Conservation (phyloP, 2,329 filamentous ascomycete species). For the Ophiostoma perfectum region DNA sequence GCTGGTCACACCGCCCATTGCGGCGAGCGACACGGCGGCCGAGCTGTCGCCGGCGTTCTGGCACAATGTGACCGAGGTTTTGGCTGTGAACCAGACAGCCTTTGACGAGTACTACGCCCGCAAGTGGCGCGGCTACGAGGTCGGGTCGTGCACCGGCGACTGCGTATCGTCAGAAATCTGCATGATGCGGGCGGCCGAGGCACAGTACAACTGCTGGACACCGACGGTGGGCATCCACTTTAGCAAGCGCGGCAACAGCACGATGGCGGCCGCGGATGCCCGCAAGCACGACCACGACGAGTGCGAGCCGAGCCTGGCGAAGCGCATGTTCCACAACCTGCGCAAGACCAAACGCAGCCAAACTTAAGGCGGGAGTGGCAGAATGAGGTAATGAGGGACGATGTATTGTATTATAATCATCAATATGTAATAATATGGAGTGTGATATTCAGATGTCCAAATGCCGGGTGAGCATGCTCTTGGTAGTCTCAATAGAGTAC, state of each 20-base stretch:
- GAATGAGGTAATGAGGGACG: not conserved
- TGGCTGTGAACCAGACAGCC: not conserved
- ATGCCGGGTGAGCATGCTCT: not conserved
- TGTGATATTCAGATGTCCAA: too few relatives aligned
- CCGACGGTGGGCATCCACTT: slow-evolving; percentile 7
- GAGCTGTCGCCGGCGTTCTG: not conserved
- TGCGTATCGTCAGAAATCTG: not conserved
- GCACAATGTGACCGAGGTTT: not conserved
- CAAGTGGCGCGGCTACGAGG: slow-evolving; percentile 1
- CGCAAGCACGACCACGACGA: slow-evolving; percentile 8
- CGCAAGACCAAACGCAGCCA: not conserved
- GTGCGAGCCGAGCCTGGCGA: slow-evolving; percentile 9
- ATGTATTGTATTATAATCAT: not conserved
- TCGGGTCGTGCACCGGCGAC: not conserved
- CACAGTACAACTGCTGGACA: slow-evolving; percentile 1
- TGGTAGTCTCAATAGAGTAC: not conserved
- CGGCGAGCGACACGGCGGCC: not conserved
- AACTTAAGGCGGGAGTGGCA: not conserved
- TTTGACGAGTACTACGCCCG: slow-evolving; percentile 5
- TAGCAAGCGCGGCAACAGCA: slow-evolving; percentile 3
- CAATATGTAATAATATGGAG: not conserved
- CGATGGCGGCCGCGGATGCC: not conserved
- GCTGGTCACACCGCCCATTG: not conserved
- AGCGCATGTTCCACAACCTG: slow-evolving; percentile 7
- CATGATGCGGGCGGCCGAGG: not conserved